A percentile compares a stretch with the other conserved stretches of the same genome.
Evolutionary conservation across 2,329 filamentous ascomycete genomes (phyloP).

Genomic region (Hymenoscyphus occultus): DNA sequence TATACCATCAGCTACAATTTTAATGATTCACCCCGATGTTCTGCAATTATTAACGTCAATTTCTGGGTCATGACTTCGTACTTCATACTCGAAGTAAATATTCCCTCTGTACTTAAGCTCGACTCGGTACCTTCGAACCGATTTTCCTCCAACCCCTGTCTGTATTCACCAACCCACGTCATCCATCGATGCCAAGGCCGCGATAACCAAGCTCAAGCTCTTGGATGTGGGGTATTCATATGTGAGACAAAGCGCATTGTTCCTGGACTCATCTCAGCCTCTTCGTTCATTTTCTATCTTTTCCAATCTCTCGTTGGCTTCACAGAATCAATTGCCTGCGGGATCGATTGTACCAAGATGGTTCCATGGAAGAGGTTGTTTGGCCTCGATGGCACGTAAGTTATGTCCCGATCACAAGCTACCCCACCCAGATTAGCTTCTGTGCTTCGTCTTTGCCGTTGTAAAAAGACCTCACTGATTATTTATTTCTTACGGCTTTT

Average conservation of each 20-base stretch:
- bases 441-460: too few species aligned
- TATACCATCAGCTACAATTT: too few species aligned
- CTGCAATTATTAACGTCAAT: too few species aligned
- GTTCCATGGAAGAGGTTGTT: conserved; percentile 36
- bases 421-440: conserved; percentile 11
- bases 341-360: conserved; percentile 21
- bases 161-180: neutral
- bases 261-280: neutral
- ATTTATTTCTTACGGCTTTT: conserved; percentile 5
- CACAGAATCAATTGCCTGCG: neutral
- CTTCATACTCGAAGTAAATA: too few species aligned
- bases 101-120: too few species aligned
- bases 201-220: neutral
- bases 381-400: conserved; percentile 31
- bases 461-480: too few species aligned
- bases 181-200: conserved; percentile 12
- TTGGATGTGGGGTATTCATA: too few species aligned
- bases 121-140: too few species aligned
- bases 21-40: too few species aligned
- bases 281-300: neutral
- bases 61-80: too few species aligned
- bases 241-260: neutral
- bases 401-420: conserved; percentile 7
- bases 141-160: neutral
- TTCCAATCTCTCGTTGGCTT: neutral